A percentile compares a stretch with the other conserved stretches of the same genome.
Evolutionary conservation across 2,329 filamentous ascomycete species (phyloP).

Genomic region (Fusarium veterinarium): DNA sequence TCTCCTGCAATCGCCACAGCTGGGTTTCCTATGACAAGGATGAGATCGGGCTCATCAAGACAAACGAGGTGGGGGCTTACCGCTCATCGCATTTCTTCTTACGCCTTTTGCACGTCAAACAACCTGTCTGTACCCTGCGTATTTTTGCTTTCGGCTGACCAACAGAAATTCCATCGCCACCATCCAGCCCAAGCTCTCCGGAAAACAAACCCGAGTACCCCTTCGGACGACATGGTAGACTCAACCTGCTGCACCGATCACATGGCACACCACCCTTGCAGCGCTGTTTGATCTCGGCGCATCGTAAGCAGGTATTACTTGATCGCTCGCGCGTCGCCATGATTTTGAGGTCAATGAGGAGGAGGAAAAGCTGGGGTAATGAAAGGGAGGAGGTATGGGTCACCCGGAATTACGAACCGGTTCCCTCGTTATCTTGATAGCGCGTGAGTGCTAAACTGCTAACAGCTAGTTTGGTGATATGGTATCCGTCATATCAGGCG

Average conservation of each 20-base stretch:
- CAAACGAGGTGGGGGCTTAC: not conserved
- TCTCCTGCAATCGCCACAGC: conserved; percentile 2
- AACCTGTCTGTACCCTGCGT: not conserved
- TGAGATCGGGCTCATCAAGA: not conserved
- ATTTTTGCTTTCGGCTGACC: not conserved
- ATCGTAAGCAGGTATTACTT: not conserved
- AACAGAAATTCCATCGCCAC: not conserved
- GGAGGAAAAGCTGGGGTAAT: conserved; percentile 6
- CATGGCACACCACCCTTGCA: conserved; percentile 1
- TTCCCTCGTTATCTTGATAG: conserved; percentile 9
- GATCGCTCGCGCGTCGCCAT: not conserved
- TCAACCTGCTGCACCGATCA: not conserved
- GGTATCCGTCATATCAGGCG: not conserved
- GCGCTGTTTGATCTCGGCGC: conserved; percentile 10
- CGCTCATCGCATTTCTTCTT: conserved; percentile 14
- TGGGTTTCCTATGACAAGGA: not conserved
- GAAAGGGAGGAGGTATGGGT: conserved; percentile 3
- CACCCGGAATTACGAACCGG: conserved; percentile 2
- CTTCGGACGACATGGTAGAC: conserved; percentile 5
- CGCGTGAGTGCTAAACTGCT: not conserved
- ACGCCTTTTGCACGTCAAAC: conserved; percentile 4
- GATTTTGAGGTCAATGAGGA: not conserved
- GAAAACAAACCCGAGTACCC: not conserved
- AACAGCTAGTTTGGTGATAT: conserved; percentile 2
- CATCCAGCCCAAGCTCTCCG: not conserved